These are phyloP conservation scores for Erodium texanum DNA, from an alignment of 441 rosid genomes.

Conservation along the genomic window DNA sequence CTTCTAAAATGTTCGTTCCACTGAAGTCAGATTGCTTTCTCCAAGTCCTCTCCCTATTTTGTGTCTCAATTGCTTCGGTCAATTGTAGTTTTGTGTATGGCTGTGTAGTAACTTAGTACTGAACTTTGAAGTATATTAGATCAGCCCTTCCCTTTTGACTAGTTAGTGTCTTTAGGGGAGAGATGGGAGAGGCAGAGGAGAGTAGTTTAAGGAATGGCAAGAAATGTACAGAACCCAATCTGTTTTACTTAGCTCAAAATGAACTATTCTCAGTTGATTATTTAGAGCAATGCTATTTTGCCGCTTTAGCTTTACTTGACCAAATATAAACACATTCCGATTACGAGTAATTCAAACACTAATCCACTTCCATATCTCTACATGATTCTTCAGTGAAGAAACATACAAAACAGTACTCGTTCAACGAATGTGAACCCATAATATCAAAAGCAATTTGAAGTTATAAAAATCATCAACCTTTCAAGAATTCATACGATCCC, in stretches of 20 bases:
- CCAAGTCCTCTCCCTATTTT: conserved; percentile 2
- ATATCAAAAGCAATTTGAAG: neutral
- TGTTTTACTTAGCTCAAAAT: neutral
- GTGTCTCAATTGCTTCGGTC: neutral
- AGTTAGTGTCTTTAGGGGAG: neutral
- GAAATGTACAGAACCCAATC: neutral
- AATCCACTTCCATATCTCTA: neutral
- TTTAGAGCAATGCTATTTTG: no score
- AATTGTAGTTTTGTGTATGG: no score
- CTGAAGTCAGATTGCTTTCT: neutral
- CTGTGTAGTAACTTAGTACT: neutral
- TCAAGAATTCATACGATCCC: no score
- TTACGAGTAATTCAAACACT: no score
- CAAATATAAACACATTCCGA: no score
- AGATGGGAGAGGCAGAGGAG: neutral
- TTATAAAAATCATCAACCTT: neutral
- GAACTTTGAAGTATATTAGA: neutral
- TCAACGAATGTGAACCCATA: neutral
- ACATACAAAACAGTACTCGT: neutral
- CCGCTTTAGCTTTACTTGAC: no score
- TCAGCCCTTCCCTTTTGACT: neutral
- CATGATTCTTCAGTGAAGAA: no score
- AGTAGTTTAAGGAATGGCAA: neutral
- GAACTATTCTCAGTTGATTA: neutral
- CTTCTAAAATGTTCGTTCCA: conserved; percentile 11